Conservation (phyloP, 148 eudicot genomes). For the Fallopia convolvulus region DNA sequence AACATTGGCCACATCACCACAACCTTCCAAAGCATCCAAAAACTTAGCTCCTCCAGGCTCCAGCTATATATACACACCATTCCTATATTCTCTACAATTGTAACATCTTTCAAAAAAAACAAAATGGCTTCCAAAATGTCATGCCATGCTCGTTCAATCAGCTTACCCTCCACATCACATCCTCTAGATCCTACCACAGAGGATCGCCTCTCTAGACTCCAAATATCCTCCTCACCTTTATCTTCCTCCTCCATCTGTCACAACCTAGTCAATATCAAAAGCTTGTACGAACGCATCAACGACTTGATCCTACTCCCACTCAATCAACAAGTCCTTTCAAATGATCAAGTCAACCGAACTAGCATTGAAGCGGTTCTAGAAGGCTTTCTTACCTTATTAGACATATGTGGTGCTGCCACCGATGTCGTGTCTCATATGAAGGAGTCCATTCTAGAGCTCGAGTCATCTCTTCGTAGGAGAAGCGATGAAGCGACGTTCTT, state of each 20-base stretch:
- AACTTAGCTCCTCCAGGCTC: not conserved
- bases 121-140: slow-evolving; percentile 14
- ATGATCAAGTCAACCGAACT: not conserved
- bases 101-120: not conserved
- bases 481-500: slow-evolving; percentile 9
- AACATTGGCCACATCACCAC: not conserved
- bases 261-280: slow-evolving; percentile 20
- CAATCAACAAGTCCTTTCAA: slow-evolving; percentile 19
- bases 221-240: slow-evolving; percentile 14
- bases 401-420: slow-evolving; percentile 18
- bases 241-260: slow-evolving; percentile 20
- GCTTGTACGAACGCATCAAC: slow-evolving; percentile 26
- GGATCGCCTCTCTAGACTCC: slow-evolving; percentile 20
- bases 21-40: not conserved
- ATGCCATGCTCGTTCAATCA: slow-evolving; percentile 29
- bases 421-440: slow-evolving; percentile 22
- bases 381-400: slow-evolving; percentile 30
- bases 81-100: not conserved
- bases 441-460: slow-evolving; percentile 26
- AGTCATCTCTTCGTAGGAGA: slow-evolving; percentile 36
- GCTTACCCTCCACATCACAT: slow-evolving; percentile 33
- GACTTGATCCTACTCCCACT: slow-evolving; percentile 20
- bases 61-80: not conserved
- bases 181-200: slow-evolving; percentile 23
- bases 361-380: slow-evolving; percentile 20